Base-by-base conservation (phyloP, 2,329 filamentous ascomycete species). In the Fusarium haematococcum region DNA sequence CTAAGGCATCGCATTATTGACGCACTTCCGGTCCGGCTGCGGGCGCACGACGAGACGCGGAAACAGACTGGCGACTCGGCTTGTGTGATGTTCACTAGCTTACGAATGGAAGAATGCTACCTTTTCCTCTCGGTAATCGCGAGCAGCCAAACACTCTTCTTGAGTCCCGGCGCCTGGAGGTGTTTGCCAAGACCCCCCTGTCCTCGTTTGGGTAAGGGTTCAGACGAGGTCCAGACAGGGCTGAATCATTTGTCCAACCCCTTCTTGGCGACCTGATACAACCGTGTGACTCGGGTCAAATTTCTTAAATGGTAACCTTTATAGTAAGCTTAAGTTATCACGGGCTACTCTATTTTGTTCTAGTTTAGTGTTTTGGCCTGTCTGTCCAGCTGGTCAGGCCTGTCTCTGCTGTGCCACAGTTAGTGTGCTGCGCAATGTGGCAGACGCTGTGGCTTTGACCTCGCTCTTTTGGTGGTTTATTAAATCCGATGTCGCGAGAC, bases 171-270 rank as follows among this genome's bases (percentile, higher is more conserved):
- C 4, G 48, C 35, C 14, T 50, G 25, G 33, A 59, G 35, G 20
- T 41, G 14, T n/a, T 33, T 50, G 61, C 61, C 61, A 56, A 63
- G 61, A 18, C 7, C 61, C 16, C n/a, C 30, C 20, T 41, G 39
- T 54, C 35, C 60, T 52, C n/a, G 35, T 63, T 63, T 43, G 61
- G 48, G 61, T 33, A 63, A 57, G 48, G 61, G 61, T 54, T 63
- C 45, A 50, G 45, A 50, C 45, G 45, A 50, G 45, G 48, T 25
- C 18, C 45, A 63, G 35, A 63, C 61, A 57, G 61, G 61, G 61
- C 61, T 63, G 61, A 56, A 56, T 52, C 61, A 56, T 13, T 13
- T 16, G 18, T 43, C 16, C 18, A 30, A 18, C 23, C 48, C 45
- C 23, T 54, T 63, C 43, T 52, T 56, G 23, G 30, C 16, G 20